These are phyloP conservation scores for Bolboschoenus planiculmis DNA, from an alignment of 176 grass and related monocot species.

Conservation along the genomic window DNA sequence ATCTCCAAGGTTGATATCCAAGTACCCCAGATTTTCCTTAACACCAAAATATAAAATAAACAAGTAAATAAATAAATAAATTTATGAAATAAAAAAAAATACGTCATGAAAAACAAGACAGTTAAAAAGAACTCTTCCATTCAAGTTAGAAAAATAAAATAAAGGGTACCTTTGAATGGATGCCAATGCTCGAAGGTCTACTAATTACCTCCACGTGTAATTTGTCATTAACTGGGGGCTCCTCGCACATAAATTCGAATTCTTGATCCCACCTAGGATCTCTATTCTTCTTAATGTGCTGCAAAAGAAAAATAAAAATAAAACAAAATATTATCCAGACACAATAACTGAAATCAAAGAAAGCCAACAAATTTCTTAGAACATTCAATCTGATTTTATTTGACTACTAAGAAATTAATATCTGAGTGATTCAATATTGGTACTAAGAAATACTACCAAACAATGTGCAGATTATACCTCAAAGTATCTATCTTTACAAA, in stretches of 20 bases:
- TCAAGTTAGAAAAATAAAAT: constrained; percentile 11
- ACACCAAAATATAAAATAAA: constrained; percentile 18
- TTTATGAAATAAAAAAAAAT: background rate
- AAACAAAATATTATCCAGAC: background rate
- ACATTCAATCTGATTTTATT: background rate
- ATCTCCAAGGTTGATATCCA: constrained; percentile 48
- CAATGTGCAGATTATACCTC: background rate
- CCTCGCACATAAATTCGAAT: constrained; percentile 69
- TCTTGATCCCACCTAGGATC: constrained; percentile 75
- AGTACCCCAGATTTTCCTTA: constrained; percentile 63
- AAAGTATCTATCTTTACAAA: background rate
- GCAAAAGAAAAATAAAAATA: constrained; percentile 8
- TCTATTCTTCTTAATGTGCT: constrained; percentile 78
- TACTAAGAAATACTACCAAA: background rate
- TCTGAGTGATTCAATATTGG: background rate
- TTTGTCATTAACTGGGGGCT: constrained; percentile 58
- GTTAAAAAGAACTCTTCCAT: background rate
- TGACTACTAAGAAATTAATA: background rate
- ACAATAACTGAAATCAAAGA: constrained; percentile 15
- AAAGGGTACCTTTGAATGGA: constrained; percentile 65
- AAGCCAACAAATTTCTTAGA: background rate
- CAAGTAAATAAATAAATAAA: constrained; percentile 4
- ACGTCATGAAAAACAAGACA: background rate
- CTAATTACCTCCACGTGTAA: constrained; percentile 81
- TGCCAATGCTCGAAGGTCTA: constrained; percentile 61